These are phyloP conservation scores for Mycena metata DNA, from an alignment of 768 basidiomycete species.

Conservation along the genomic window DNA sequence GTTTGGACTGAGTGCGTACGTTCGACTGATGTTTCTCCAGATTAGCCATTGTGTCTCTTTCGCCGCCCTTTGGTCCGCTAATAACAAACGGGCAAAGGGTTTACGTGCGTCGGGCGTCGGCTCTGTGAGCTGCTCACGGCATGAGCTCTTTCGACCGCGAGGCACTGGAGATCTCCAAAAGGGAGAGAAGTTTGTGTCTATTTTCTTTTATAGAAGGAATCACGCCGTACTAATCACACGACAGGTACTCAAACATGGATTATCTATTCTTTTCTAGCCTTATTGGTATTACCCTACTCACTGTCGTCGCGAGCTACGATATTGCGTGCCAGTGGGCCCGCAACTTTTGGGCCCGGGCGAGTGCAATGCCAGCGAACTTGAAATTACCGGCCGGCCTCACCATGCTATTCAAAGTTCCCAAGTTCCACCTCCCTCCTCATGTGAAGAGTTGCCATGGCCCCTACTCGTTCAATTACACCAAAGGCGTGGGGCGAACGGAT, in stretches of 20 bases:
- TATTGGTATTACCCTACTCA: neutral
- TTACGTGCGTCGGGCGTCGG: constrained; percentile 39
- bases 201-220: neutral
- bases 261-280: constrained; percentile 35
- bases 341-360: constrained; percentile 34
- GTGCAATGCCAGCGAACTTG: constrained; percentile 19
- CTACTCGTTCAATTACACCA: constrained; percentile 36
- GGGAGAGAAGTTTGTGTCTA: neutral
- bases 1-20: too few relatives aligned
- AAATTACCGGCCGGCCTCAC: neutral
- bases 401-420: constrained; percentile 40
- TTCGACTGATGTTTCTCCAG: neutral
- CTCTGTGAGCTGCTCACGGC: constrained; percentile 35
- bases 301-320: constrained; percentile 38
- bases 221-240: too few relatives aligned
- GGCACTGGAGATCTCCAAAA: constrained; percentile 4
- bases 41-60: neutral
- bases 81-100: constrained; percentile 35
- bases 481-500: constrained; percentile 38
- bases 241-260: constrained; percentile 41
- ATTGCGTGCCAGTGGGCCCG: constrained; percentile 42
- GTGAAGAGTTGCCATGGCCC: constrained; percentile 31
- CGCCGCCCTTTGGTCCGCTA: constrained; percentile 13
- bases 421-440: constrained; percentile 36
- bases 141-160: constrained; percentile 34